Conservation (phyloP, 1,139 yeast genomes). For the Geotrichum fermentans region DNA sequence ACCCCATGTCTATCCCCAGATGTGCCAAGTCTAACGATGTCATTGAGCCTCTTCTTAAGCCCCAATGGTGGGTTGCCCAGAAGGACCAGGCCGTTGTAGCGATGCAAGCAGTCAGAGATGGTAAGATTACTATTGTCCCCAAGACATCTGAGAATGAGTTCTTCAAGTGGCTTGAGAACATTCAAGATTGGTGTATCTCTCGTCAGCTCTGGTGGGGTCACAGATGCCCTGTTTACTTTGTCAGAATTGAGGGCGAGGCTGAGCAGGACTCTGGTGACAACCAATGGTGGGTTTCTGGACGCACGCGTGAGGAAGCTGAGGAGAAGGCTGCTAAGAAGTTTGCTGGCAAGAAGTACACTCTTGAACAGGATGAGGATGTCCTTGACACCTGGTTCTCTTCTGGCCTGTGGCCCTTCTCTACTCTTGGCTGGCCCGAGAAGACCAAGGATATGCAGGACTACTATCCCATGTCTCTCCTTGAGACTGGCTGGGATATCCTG, state of each 20-base stretch:
- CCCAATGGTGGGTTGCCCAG: conserved; percentile 99
- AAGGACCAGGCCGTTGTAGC: conserved; percentile 86
- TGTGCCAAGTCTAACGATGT: conserved; percentile 96
- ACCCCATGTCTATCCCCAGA: conserved; percentile 89
- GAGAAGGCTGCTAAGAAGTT: conserved; percentile 72
- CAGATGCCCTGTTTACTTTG: conserved; percentile 94
- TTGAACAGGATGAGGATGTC: conserved; percentile 96
- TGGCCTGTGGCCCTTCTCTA: conserved; percentile 96
- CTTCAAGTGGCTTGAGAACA: conserved; percentile 92
- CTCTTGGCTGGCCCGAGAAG: conserved; percentile 89
- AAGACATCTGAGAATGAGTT: conserved; percentile 88
- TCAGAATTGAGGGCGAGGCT: conserved; percentile 44
- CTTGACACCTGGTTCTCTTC: conserved; percentile 98
- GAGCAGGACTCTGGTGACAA: conserved; percentile 57
- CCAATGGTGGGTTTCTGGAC: conserved; percentile 87
- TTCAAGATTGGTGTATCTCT: conserved; percentile 99
- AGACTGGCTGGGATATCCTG: conserved; percentile 98
- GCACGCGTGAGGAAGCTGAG: conserved; percentile 74
- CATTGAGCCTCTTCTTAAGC: conserved; percentile 92
- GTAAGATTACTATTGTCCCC: conserved; percentile 78
- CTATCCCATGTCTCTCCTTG: conserved; percentile 88
- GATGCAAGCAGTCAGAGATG: conserved; percentile 76
- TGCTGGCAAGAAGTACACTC: conserved; percentile 62
- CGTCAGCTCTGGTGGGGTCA: conserved; percentile 99
- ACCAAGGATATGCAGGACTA: conserved; percentile 70